Evolutionary conservation across 2,329 filamentous ascomycete genomes (phyloP), one percentile per base, ranked within the genome.

Genomic region (Cladosporium austrohemisphaericum): DNA sequence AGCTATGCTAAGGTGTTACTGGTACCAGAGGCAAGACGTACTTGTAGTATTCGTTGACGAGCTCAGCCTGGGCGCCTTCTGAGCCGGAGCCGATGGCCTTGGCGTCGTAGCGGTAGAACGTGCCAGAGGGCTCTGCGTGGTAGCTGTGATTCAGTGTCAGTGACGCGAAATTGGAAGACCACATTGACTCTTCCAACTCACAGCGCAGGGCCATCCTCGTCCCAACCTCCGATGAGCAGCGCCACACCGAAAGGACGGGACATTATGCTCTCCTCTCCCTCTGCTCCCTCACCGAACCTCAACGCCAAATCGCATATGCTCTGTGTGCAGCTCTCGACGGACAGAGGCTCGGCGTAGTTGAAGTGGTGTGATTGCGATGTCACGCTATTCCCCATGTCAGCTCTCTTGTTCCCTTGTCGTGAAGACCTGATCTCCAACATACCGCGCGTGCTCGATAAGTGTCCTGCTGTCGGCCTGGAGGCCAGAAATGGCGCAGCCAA

Each of bases 41-140:
- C 81, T 94, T 95, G 77, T 98, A 93, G 67, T 96, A 98, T 75
- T 97, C 92, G 66, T 95, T 96, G 74, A 98, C 93, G 65, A 98
- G 76, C 75, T 98, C 93, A 29, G 93, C 93, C 73, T 98, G 93
- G 40, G 93, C 93, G 58, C 93, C 93, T 74, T 98, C 93, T 53
- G 89, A 95, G 59, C 93, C 93, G 41, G 91, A 96, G 35, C 93
- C 93, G 65, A 98, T 98, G 53, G 93, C 93, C 76, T 98, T 98
- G 60, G 93, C 93, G 68, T 98, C 93, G 73, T 98, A 98, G 66
- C 92, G 86, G 76, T 98, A 98, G 71, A 98, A 98, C 40, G 93
- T 98, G 56, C 93, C 93, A 60, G 89, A 95, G 32, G 93, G 93
- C 74, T 98, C 93, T 57, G 93, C 93, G 69, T 98, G 93, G 74